Evolutionary conservation across 257 asterid genomes (phyloP).

Genomic region (Gentiana macrophylla): DNA sequence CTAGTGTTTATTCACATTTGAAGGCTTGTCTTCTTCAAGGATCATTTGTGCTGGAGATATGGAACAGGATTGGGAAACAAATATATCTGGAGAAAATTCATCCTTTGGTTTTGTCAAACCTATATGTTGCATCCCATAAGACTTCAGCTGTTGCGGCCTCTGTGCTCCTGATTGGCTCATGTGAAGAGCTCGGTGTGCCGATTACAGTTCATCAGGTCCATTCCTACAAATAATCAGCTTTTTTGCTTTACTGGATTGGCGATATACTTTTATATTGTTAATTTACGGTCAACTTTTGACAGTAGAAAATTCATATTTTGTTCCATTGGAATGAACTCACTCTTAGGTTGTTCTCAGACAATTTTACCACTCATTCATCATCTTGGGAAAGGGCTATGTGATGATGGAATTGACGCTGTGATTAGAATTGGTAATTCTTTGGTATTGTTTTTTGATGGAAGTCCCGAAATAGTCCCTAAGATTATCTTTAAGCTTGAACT

Average conservation of each 20-base stretch:
- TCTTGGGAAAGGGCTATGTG: conserved; percentile 92
- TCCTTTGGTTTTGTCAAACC: conserved; percentile 76
- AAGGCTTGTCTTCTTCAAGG: conserved; percentile 99
- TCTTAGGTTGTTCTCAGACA: conserved; percentile 44
- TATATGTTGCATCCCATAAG: conserved; percentile 58
- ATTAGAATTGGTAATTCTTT: conserved; percentile 69
- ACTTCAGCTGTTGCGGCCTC: conserved; percentile 81
- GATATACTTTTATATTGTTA: no score
- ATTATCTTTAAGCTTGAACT: conserved; percentile 13
- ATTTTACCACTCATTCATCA: conserved; percentile 74
- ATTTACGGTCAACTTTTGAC: not conserved
- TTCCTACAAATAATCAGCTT: not conserved
- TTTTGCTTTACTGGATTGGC: no score
- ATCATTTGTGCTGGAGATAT: conserved; percentile 82
- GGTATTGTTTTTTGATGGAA: conserved; percentile 7
- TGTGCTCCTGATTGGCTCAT: conserved; percentile 82
- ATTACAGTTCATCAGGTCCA: conserved; percentile 88
- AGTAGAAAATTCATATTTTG: not conserved
- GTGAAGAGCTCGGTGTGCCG: conserved; percentile 96
- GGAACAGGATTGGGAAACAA: conserved; percentile 77
- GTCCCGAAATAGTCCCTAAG: conserved; percentile 10
- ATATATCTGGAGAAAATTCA: conserved; percentile 72
- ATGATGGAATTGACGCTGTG: conserved; percentile 76
- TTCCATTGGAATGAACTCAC: conserved; percentile 7
- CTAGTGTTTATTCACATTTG: conserved; percentile 65